Evolutionary conservation across 495 filamentous ascomycete species (phyloP).

Genomic region (Podospora conica): DNA sequence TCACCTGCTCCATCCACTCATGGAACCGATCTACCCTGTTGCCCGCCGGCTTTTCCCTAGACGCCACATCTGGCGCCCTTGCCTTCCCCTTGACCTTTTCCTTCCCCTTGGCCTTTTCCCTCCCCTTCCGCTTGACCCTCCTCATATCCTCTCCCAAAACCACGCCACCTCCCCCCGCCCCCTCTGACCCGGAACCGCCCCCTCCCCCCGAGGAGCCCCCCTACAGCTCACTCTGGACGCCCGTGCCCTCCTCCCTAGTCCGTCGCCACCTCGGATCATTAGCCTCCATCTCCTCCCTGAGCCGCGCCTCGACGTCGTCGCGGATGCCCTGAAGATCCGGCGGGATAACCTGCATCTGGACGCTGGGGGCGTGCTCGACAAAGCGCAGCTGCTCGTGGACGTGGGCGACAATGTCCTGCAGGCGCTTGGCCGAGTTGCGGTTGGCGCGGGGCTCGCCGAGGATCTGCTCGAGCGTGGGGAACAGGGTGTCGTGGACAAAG

Average conservation of each 20-base stretch:
- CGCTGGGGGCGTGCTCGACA: conserved; percentile 75
- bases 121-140: too few species aligned
- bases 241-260: conserved; percentile 38
- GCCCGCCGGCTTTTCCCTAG: too few species aligned
- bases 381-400: conserved; percentile 84
- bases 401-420: conserved; percentile 64
- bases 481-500: conserved; percentile 77
- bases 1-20: too few species aligned
- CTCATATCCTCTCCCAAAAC: too few species aligned
- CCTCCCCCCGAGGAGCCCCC: neutral
- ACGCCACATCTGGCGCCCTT: too few species aligned
- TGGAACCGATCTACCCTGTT: too few species aligned
- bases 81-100: too few species aligned
- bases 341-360: conserved; percentile 76
- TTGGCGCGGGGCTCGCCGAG: conserved; percentile 57
- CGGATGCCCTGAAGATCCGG: conserved; percentile 67
- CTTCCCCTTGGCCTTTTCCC: too few species aligned
- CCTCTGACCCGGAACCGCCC: too few species aligned
- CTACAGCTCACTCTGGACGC: conserved; percentile 37
- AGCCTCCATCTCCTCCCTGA: conserved; percentile 64
- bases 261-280: conserved; percentile 46
- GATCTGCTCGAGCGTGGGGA: conserved; percentile 68
- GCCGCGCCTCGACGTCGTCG: conserved; percentile 71
- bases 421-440: conserved; percentile 67
- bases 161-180: too few species aligned